These are phyloP conservation scores for Agaricales sp. DNA, from an alignment of 1,284 basidiomycete species.

Conservation along the genomic window DNA sequence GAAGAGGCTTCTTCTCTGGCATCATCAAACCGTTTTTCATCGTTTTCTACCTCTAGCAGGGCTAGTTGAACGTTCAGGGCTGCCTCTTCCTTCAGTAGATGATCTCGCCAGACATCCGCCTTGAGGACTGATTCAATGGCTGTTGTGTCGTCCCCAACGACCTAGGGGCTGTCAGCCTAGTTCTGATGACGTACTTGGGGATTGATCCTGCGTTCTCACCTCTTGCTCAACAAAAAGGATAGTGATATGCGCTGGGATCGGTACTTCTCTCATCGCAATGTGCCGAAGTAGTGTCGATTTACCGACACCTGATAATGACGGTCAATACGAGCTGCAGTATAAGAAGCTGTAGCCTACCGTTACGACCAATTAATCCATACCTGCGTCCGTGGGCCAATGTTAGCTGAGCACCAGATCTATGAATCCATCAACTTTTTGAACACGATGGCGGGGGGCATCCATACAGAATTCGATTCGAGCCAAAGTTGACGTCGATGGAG, in stretches of 20 bases:
- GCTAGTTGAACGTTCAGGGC: slow-evolving; percentile 64
- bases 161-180: slow-evolving; percentile 28
- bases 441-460: slow-evolving; percentile 20
- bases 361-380: slow-evolving; percentile 80
- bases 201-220: slow-evolving; percentile 27
- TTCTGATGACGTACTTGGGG: background rate
- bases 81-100: slow-evolving; percentile 75
- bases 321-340: slow-evolving; percentile 3
- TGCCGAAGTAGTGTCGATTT: slow-evolving; percentile 97
- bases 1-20: slow-evolving; percentile 79
- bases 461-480: slow-evolving; percentile 85
- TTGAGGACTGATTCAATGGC: slow-evolving; percentile 93
- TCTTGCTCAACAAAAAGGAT: slow-evolving; percentile 99
- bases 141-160: slow-evolving; percentile 85
- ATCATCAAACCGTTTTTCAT: slow-evolving; percentile 72
- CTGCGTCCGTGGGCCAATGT: slow-evolving; percentile 85
- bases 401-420: slow-evolving; percentile 76
- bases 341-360: slow-evolving; percentile 32
- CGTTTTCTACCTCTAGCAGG: slow-evolving; percentile 63
- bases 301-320: slow-evolving; percentile 62
- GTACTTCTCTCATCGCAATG: slow-evolving; percentile 92
- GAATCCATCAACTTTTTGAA: slow-evolving; percentile 11
- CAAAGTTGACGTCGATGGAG: slow-evolving; percentile 93
- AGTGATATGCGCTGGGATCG: slow-evolving; percentile 89
- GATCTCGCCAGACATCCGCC: slow-evolving; percentile 94